These are phyloP conservation scores for Pichia cephalocereana DNA, from an alignment of 805 yeast species.

Conservation along the genomic window DNA sequence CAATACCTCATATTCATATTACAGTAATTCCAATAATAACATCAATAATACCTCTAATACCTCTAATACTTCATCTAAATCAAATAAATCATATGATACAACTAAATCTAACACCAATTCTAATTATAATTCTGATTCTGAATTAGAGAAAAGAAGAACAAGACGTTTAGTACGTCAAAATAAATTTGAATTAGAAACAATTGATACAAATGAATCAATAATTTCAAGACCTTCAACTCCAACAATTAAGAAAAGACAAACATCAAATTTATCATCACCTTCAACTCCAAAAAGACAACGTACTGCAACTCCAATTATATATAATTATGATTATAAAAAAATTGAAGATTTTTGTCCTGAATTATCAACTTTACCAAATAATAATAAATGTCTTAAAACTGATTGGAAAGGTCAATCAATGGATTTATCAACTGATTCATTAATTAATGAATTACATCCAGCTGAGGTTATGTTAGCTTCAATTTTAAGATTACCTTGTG, in stretches of 20 bases:
- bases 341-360: conserved; percentile 83
- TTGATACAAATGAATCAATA: conserved; percentile 16
- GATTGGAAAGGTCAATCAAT: conserved; percentile 99
- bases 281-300: conserved; percentile 12
- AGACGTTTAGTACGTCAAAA: conserved; percentile 37
- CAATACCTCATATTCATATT: conserved; percentile 3
- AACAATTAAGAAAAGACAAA: not conserved
- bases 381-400: conserved; percentile 65
- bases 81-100: conserved; percentile 3
- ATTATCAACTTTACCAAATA: conserved; percentile 49
- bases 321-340: conserved; percentile 52
- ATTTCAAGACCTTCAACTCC: conserved; percentile 27
- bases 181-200: conserved; percentile 24
- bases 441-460: conserved; percentile 68
- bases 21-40: not conserved
- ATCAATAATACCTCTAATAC: too few relatives aligned
- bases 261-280: not conserved
- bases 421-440: conserved; percentile 77
- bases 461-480: conserved; percentile 85
- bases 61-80: not conserved
- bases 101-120: conserved; percentile 7
- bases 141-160: conserved; percentile 47
- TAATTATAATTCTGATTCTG: conserved; percentile 22
- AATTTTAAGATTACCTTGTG: conserved; percentile 80
- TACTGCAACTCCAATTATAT: conserved; percentile 35